phyloP scores from a whole-genome alignment of 805 yeast genomes.

The Kregervanrija pseudodelftensis region DNA sequence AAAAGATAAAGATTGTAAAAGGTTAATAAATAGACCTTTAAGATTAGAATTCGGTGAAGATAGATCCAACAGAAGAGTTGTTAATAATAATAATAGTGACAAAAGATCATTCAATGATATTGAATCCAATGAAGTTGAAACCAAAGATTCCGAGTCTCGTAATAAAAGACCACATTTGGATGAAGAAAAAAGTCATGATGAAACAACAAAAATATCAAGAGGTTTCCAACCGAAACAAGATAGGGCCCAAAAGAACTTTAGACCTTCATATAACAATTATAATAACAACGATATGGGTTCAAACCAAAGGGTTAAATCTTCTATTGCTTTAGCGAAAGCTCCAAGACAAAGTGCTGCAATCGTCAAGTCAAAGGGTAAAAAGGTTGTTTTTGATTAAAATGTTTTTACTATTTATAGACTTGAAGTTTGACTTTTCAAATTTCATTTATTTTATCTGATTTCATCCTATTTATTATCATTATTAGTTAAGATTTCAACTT shows the following conservation, averaged over 20 bases:
- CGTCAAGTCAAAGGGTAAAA: conserved; percentile 87
- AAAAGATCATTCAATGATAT: conserved; percentile 10
- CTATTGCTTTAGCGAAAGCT: conserved; percentile 81
- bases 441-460: not conserved
- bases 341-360: conserved; percentile 86
- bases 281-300: conserved; percentile 12
- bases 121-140: not conserved
- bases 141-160: not conserved
- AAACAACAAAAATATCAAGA: conserved; percentile 2
- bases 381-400: conserved; percentile 51
- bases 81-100: conserved; percentile 1
- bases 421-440: too few relatives aligned
- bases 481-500: not conserved
- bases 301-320: conserved; percentile 57
- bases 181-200: not conserved
- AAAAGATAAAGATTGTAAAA: conserved; percentile 58
- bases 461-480: not conserved
- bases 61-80: conserved; percentile 45
- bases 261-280: too few relatives aligned
- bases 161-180: conserved; percentile 1
- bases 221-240: conserved; percentile 24
- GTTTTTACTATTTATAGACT: not conserved
- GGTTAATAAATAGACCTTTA: conserved; percentile 63
- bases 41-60: conserved; percentile 95
- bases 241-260: conserved; percentile 9